Evolutionary conservation across 2,329 filamentous ascomycete species (phyloP), one percentile per base, ranked within the genome.

Genomic region (Didymellaceae sp.): DNA sequence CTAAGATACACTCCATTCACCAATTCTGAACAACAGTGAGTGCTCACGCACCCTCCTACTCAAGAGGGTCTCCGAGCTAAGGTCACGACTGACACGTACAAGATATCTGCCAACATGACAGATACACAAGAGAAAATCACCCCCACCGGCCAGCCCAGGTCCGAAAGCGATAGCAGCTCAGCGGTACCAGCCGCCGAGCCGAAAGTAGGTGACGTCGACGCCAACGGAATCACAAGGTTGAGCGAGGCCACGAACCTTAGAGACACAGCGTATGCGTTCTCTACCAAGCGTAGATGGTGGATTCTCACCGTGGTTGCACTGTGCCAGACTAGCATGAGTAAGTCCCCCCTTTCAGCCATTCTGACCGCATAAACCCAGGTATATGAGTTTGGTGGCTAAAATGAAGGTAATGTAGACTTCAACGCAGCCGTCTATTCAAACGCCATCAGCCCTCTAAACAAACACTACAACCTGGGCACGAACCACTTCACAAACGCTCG

Each of bases 361-460:
- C 8, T n/a, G n/a, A 14, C 63, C 1, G 63, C 14, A 10, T 4
- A 25, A 21, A n/a, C n/a, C n/a, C n/a, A n/a, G n/a, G n/a, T n/a
- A n/a, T n/a, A n/a, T n/a, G n/a, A n/a, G n/a, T n/a, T n/a, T 14
- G 16, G 75, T 32, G 78, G 72, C 6, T 59, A 25, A 58, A 32
- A 73, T 2, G 40, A 22, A 54, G 24, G 21, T 9, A 6, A 31
- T 78, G 4, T 31, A 61, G 60, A 83, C 62, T 80, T 81, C 70
- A 83, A 84, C 60, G 79, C 81, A 0, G 80, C 78, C 2, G 72
- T 83, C 10, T 84, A 82, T 59, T 77, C 78, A 16, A 83, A 81
- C 52, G 80, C 76, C 1, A 75, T 82, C 25, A 65, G 54, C 42
- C 75, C 74, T 14, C 76, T 84, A 21, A 76, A 83, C 0, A 75